Conservation (phyloP, 768 basidiomycete genomes). For the Phanerodontia chrysosporium region DNA sequence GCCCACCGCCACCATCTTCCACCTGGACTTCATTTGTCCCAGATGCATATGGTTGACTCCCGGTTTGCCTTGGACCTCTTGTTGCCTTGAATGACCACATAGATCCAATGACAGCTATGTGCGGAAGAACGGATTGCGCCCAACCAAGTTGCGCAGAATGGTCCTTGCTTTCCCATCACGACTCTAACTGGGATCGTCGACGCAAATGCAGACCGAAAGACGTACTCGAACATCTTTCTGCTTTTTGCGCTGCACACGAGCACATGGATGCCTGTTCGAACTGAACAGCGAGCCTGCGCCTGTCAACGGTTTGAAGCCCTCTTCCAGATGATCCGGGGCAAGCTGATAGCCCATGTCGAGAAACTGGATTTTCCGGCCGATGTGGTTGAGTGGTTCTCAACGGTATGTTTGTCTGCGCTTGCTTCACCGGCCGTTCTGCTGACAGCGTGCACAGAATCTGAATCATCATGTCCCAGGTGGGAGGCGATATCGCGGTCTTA, state of each 20-base stretch:
- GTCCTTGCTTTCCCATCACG: too few relatives aligned
- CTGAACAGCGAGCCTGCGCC: conserved; percentile 17
- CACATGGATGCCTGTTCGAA: neutral
- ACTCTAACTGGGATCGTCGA: too few relatives aligned
- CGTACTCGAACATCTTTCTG: too few relatives aligned
- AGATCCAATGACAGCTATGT: too few relatives aligned
- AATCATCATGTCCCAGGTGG: conserved; percentile 93
- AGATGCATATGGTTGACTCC: too few relatives aligned
- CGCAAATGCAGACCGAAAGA: too few relatives aligned
- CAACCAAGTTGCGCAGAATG: too few relatives aligned
- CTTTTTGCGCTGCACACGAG: too few relatives aligned
- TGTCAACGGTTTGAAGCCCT: conserved; percentile 65
- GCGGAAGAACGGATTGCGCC: too few relatives aligned
- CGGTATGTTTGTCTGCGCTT: conserved; percentile 42
- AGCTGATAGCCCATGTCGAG: conserved; percentile 67
- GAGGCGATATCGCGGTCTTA: conserved; percentile 93
- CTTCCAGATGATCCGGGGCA: conserved; percentile 70
- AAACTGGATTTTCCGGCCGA: conserved; percentile 78
- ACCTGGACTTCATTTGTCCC: too few relatives aligned
- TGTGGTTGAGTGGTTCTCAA: conserved; percentile 79
- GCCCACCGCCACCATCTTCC: conserved; percentile 63
- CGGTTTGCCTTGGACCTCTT: too few relatives aligned
- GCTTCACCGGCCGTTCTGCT: neutral
- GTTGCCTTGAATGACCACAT: too few relatives aligned
- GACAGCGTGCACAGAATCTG: conserved; percentile 52